Evolutionary conservation across 2,329 filamentous ascomycete species (phyloP), one percentile per base, ranked within the genome.

Genomic region (Paecilomyces dactylethromorphus): DNA sequence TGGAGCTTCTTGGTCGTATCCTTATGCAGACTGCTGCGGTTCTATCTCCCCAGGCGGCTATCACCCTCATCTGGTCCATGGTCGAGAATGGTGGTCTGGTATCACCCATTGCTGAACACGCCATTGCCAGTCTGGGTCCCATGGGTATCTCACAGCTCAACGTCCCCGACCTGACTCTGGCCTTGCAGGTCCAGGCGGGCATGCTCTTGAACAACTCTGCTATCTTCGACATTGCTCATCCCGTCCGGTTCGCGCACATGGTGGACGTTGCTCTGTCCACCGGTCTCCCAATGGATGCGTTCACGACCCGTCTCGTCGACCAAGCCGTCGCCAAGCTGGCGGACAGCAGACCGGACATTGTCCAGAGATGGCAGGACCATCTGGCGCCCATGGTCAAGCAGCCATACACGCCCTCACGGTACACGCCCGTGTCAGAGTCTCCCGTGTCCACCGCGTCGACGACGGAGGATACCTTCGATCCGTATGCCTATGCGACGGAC

Each of bases 401-500:
- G 56, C 72, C 81, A 0, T 84, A 75, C 56, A 58, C 70, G 31
- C 71, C 73, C 45, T 68, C 70, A 29, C 71, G 69, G 52, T 71
- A 70, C 54, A 79, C 73, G 65, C 78, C 69, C 56, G 70, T 71
- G 56, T 76, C 70, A 50, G 71, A 83, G 52, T 80, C 84, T 1
- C 74, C 75, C 18, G 70, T 75, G 32, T 81, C 84, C 11, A 82
- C 82, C 6, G 80, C 83, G 6, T 81, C 86, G 3, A 83, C 84
- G 57, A 87, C 85, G 59, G 89, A 95, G 68, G 93, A 97, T 64
- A 87, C 86, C 7, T 95, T 89, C 68, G 94, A 99, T 70, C 94
- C 94, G 1, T 96, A 97, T 70, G 90, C 89, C 13, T 86, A 90
- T 68, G 92, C 85, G 64, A 96, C 91, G 33, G 94, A 99, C 74